Evolutionary conservation across 2,329 filamentous ascomycete genomes (phyloP).

Genomic region (Calonectria pseudoreteaudii): DNA sequence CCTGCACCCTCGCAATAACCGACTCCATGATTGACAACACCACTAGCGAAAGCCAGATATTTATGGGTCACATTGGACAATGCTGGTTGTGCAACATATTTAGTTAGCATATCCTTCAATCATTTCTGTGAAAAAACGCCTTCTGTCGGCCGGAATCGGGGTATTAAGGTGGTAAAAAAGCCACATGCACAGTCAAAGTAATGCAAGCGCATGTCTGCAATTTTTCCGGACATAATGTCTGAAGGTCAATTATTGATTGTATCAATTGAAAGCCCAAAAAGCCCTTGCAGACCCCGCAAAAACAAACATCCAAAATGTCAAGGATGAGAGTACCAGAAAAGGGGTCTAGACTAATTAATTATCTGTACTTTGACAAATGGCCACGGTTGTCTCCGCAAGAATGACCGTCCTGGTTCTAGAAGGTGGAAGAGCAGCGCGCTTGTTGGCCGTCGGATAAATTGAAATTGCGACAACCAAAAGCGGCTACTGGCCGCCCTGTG

Average conservation of each 20-base stretch:
- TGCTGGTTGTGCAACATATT: neutral
- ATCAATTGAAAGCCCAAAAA: neutral
- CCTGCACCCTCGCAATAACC: neutral
- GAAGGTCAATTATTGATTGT: neutral
- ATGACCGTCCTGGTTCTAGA: neutral
- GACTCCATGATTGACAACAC: neutral
- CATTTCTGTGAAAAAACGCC: neutral
- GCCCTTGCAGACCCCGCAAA: neutral
- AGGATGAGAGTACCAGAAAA: neutral
- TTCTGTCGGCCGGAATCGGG: neutral
- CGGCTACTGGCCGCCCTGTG: slow-evolving; percentile 6
- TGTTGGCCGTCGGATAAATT: slow-evolving; percentile 1
- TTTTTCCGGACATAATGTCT: neutral
- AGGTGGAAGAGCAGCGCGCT: neutral
- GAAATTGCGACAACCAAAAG: slow-evolving; percentile 9
- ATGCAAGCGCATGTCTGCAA: neutral
- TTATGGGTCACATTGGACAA: neutral
- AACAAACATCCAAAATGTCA: neutral
- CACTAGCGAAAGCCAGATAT: slow-evolving; percentile 1
- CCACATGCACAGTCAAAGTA: neutral
- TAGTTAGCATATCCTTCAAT: neutral
- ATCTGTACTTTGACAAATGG: slow-evolving; percentile 1
- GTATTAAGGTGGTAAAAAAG: neutral
- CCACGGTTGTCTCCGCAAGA: slow-evolving; percentile 7
- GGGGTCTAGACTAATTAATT: neutral